Evolutionary conservation across 106 monocot genomes (phyloP).

Genomic region (Allium fistulosum): DNA sequence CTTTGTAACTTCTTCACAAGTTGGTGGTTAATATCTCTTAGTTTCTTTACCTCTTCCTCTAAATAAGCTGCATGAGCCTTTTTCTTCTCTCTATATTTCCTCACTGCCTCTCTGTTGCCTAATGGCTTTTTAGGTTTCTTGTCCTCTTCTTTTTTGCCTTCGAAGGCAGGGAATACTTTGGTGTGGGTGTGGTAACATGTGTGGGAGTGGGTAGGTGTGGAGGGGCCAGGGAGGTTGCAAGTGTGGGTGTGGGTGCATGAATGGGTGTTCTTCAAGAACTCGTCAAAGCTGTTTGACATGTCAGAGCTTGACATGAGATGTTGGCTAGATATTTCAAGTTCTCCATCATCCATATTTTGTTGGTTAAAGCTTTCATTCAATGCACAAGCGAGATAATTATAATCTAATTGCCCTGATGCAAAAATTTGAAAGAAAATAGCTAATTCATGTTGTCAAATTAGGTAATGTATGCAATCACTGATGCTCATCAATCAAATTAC

Average conservation of each 20-base stretch:
- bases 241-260: constrained; percentile 88
- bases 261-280: constrained; percentile 38
- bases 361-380: background rate
- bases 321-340: constrained; percentile 36
- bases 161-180: constrained; percentile 27
- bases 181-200: constrained; percentile 83
- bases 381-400: background rate
- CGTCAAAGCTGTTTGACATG: constrained; percentile 38
- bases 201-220: constrained; percentile 48
- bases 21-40: constrained; percentile 50
- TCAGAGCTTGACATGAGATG: constrained; percentile 32
- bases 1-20: constrained; percentile 64
- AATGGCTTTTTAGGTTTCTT: constrained; percentile 39
- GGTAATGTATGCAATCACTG: too few relatives aligned
- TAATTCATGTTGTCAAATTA: too few relatives aligned
- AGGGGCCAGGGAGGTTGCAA: constrained; percentile 67
- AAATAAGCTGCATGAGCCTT: constrained; percentile 73
- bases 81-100: constrained; percentile 92
- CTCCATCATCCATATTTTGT: constrained; percentile 26
- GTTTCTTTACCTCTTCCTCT: constrained; percentile 77
- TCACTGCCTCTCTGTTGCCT: constrained; percentile 77
- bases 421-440: background rate
- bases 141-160: constrained; percentile 9
- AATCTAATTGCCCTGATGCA: background rate
- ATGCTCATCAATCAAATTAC: too few relatives aligned